Evolutionary conservation across 2,329 filamentous ascomycete genomes (phyloP).

Genomic region (Fusarium buharicum): DNA sequence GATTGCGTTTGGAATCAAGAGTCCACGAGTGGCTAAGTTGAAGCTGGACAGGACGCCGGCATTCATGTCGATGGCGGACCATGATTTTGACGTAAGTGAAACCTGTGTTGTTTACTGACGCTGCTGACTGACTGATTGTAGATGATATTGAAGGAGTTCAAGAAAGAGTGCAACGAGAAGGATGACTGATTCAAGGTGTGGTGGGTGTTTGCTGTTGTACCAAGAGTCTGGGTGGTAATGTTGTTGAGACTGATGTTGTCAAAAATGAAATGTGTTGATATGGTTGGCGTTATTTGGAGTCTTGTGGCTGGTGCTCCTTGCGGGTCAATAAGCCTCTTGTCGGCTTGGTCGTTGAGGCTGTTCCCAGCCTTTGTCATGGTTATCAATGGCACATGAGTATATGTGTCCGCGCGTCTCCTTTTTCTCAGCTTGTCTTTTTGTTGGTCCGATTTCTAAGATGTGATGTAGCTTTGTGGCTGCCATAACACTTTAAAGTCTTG

Average conservation of each 20-base stretch:
- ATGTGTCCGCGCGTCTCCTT: too few species aligned
- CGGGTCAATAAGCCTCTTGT: too few species aligned
- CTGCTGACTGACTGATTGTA: constrained; percentile 13
- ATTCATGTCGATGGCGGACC: constrained; percentile 65
- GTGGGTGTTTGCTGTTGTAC: neutral
- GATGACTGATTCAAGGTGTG: constrained; percentile 6
- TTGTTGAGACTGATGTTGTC: too few species aligned
- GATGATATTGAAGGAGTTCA: constrained; percentile 39
- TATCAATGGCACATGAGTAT: too few species aligned
- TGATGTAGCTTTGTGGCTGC: too few species aligned
- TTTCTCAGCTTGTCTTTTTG: too few species aligned
- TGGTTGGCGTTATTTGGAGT: neutral
- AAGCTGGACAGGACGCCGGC: constrained; percentile 57
- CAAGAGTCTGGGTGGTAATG: too few species aligned
- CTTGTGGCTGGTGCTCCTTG: neutral
- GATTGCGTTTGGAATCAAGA: constrained; percentile 70
- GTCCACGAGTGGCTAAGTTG: constrained; percentile 62
- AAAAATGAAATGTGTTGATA: neutral
- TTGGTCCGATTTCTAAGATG: too few species aligned
- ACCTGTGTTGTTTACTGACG: neutral
- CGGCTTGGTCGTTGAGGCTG: too few species aligned
- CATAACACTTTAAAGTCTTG: too few species aligned
- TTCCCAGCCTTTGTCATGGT: too few species aligned
- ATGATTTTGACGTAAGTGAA: constrained; percentile 60
- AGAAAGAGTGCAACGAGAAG: constrained; percentile 35